Evolutionary conservation across 2,329 filamentous ascomycete genomes (phyloP).

Genomic region (Penicillium sp.): DNA sequence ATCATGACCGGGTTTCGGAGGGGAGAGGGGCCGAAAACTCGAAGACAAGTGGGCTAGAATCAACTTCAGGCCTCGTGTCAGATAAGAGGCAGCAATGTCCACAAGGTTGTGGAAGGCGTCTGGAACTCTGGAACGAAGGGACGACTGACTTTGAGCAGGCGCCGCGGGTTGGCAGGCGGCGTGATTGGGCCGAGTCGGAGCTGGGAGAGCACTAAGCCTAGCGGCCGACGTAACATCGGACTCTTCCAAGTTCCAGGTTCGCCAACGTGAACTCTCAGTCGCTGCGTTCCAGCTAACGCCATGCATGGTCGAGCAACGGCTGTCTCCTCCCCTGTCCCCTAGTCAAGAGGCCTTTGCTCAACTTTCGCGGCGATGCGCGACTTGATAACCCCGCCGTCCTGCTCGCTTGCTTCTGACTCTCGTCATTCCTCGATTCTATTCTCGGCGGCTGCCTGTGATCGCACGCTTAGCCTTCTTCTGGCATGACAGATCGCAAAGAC

Average conservation of each 20-base stretch:
- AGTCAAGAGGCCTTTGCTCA: conserved; percentile 28
- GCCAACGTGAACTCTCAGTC: neutral
- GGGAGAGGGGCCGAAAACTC: conserved; percentile 2
- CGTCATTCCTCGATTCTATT: conserved; percentile 10
- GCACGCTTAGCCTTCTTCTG: conserved; percentile 4
- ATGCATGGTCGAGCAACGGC: conserved; percentile 18
- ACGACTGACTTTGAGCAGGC: conserved; percentile 5
- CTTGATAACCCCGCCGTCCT: conserved; percentile 27
- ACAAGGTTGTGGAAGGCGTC: neutral
- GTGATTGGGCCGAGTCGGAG: conserved; percentile 17
- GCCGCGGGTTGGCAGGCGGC: neutral
- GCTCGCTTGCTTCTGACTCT: conserved; percentile 11
- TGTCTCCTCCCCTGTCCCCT: conserved; percentile 15
- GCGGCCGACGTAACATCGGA: conserved; percentile 2
- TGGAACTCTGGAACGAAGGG: neutral
- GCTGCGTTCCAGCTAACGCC: conserved; percentile 4
- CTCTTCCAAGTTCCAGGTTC: conserved; percentile 4
- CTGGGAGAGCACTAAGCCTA: neutral
- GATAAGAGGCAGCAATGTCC: neutral
- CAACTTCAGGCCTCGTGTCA: neutral
- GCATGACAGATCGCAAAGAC: conserved; percentile 20
- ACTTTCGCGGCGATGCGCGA: conserved; percentile 18
- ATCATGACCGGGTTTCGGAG: conserved; percentile 25
- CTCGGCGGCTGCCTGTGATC: conserved; percentile 14
- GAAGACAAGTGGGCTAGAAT: conserved; percentile 4